Conservation (phyloP, 1,284 basidiomycete genomes). For the Omphalotus olearius region DNA sequence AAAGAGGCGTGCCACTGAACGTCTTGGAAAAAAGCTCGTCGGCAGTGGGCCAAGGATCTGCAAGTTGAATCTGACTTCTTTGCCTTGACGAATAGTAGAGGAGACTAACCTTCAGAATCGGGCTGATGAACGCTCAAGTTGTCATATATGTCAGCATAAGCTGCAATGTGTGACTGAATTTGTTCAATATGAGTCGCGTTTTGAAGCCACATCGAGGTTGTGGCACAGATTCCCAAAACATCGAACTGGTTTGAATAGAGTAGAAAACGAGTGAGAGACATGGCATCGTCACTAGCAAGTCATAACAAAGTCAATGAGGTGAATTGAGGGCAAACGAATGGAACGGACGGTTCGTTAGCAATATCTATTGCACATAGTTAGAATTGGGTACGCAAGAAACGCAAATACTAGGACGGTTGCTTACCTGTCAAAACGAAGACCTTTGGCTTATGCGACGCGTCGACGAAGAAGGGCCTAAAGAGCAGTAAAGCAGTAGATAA, state of each 20-base stretch:
- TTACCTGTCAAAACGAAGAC: slow-evolving; percentile 4
- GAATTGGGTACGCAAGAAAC: background rate
- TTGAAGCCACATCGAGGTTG: slow-evolving; percentile 14
- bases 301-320: background rate
- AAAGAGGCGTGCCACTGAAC: slow-evolving; percentile 11
- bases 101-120: slow-evolving; percentile 3
- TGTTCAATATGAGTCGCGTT: slow-evolving; percentile 11
- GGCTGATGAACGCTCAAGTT: slow-evolving; percentile 12
- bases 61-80: background rate
- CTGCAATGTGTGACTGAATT: slow-evolving; percentile 8
- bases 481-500: too few relatives aligned
- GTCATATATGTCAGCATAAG: slow-evolving; percentile 14
- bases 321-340: background rate
- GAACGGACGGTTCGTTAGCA: slow-evolving; percentile 6
- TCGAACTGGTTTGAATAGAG: slow-evolving; percentile 14
- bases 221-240: slow-evolving; percentile 12
- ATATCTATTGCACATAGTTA: background rate
- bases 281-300: slow-evolving; percentile 5
- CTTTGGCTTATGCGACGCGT: background rate
- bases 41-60: slow-evolving; percentile 10
- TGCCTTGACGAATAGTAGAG: background rate
- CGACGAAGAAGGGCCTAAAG: background rate
- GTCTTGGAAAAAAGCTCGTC: slow-evolving; percentile 10
- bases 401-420: background rate
- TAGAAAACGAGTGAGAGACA: slow-evolving; percentile 14